Evolutionary conservation across 2,329 filamentous ascomycete genomes (phyloP), one percentile per base, ranked within the genome.

Genomic region (Cladosporium cucumerinum): DNA sequence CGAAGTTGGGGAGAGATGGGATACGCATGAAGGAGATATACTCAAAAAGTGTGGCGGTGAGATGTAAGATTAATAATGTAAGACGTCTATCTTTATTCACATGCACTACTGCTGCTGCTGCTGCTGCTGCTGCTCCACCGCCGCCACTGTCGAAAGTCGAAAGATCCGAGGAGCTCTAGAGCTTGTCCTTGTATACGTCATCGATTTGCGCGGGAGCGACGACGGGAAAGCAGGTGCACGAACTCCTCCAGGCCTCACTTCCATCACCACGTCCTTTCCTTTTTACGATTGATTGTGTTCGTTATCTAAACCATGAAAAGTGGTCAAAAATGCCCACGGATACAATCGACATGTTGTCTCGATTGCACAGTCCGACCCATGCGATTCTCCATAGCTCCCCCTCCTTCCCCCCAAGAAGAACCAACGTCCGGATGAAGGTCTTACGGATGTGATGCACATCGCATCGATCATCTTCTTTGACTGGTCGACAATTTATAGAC

Each of bases 1-100:
- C 71, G 71, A 84, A 69, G 59, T 75, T 78, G 58, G 80, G 78
- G 61, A 83, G 73, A 21, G 80, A 79, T 65, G 80, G 79, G 66
- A 83, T 74, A 74, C 82, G 82, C 82, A 85, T 84, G 70, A 68
- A 72, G 57, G 57, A 26, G 23, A 51, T 28, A 61, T 61, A 28
- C 52, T 23, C 52, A 34, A 8, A 30, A 23, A 25, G 30, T 30
- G 25, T 32, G 28, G 5, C 28, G 14, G 21, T 21, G 14, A 8
- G 36, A 61, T 0, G 26, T 26, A 4, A 26, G 39, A 60, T 16
- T 28, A 32, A 52, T 28, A 32, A 52, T 52, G 28, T 54, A 48
- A 36, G 32, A 61, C 46, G 58, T 16, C n/a, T n/a, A 30, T 49
- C n/a, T 49, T 16, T 51, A 51, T 51, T 28, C 48, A 39, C 21